A percentile compares a stretch with the other conserved stretches of the same genome.
phyloP scores from a whole-genome alignment of 805 yeast genomes.

The Metschnikowia chrysomelidarum region DNA sequence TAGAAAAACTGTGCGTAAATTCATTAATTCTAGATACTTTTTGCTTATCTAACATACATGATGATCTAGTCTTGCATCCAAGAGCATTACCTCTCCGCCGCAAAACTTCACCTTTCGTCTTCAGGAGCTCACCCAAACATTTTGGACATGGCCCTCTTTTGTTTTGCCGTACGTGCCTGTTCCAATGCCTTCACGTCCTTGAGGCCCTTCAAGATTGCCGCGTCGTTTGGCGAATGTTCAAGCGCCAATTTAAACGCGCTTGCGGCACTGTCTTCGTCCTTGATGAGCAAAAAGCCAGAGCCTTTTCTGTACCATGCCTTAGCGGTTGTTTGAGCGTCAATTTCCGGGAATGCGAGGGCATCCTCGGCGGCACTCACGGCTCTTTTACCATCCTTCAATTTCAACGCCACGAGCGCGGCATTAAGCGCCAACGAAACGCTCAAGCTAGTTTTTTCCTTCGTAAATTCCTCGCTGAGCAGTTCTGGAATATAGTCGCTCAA shows the following conservation, averaged over 20 bases:
- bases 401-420: constrained; percentile 70
- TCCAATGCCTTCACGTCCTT: constrained; percentile 53
- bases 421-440: constrained; percentile 68
- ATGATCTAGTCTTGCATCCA: no score
- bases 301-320: constrained; percentile 90
- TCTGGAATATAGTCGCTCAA: constrained; percentile 74
- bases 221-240: constrained; percentile 64
- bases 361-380: constrained; percentile 60
- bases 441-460: constrained; percentile 48
- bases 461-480: constrained; percentile 55
- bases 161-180: constrained; percentile 58
- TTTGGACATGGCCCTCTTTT: constrained; percentile 71
- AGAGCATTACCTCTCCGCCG: no score
- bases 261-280: constrained; percentile 71
- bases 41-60: not conserved
- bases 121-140: constrained; percentile 49
- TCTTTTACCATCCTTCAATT: constrained; percentile 52
- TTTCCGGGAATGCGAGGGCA: constrained; percentile 59
- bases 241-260: constrained; percentile 65
- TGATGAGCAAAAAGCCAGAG: constrained; percentile 58
- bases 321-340: constrained; percentile 68
- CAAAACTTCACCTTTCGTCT: not conserved
- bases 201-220: constrained; percentile 65
- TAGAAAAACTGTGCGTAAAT: constrained; percentile 1
- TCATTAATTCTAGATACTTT: no score